Base-by-base conservation (phyloP, 768 basidiomycete species). In the Lentinula edodes region DNA sequence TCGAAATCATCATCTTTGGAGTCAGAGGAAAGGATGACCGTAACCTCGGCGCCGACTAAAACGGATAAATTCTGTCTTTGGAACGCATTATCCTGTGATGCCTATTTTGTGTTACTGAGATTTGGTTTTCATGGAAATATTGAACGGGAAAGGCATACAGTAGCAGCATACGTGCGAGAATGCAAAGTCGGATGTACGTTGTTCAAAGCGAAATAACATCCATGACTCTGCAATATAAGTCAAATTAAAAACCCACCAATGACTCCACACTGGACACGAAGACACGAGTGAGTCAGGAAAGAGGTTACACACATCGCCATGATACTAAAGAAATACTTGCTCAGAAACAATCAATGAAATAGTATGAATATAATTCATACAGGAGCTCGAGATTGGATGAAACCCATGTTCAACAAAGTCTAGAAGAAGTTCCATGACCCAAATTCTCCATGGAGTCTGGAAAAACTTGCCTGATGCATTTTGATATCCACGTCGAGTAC, bases 131-230 rank as follows among this genome's bases (percentile, higher is more conserved):
- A 52, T 23, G 48, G 48, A 55, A 32, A 28, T 28, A 23, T 54
- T 41, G 18, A 41, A 23, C 18, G 4, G n/a, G 13, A 9, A 34
- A 62, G 23, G 64, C 71, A 68, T 8, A 72, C 76, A 5, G 72
- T 74, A 6, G 69, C 62, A 2, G 74, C 62, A 52, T 70, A 73
- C 3, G 70, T 70, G 2, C 74, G 68, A 39, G 66, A 67, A 64
- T 68, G 68, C 4, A 68, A 70, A 12, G 57, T 59, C 1, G 70
- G 69, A 63, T 75, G 71, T 10, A 55, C 53, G 18, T 18, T 55
- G 23, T 39, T 55, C 53, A 55, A 23, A 39, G 36, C 53, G 12
- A 55, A 15, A 55, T 55, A 55, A 20, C 38, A 41, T 28, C 53
- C 53, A 20, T 55, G 35, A 28, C 41, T 58, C 46, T 58, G 10